Conservation (phyloP, 176 grass and related monocot species). For the Phoenix roebelenii region DNA sequence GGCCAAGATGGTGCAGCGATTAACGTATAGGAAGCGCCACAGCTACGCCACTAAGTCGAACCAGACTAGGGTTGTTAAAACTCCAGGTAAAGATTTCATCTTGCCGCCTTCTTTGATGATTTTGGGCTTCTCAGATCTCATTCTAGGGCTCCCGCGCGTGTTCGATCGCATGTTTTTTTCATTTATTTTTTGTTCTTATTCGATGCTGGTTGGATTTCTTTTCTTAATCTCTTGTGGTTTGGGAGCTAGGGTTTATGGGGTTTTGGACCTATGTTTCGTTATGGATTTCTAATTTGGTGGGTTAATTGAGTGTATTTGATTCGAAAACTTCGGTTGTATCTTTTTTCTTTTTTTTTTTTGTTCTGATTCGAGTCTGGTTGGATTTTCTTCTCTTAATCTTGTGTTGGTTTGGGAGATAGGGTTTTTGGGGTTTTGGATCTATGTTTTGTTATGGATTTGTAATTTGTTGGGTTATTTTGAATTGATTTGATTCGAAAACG, state of each 20-base stretch:
- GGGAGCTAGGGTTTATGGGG: neutral
- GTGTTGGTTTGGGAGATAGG: neutral
- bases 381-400: neutral
- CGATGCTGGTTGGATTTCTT: neutral
- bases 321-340: constrained; percentile 1
- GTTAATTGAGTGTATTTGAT: constrained; percentile 2
- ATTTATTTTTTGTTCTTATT: neutral
- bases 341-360: neutral
- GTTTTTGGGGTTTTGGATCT: neutral
- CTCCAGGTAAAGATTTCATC: constrained; percentile 25
- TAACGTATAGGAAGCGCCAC: constrained; percentile 65
- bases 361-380: neutral
- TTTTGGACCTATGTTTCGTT: too few species aligned
- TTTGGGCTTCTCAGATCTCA: neutral
- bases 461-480: neutral
- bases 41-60: constrained; percentile 77
- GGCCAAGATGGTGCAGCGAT: constrained; percentile 65
- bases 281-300: too few species aligned
- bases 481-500: constrained; percentile 9
- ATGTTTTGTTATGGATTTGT: too few species aligned
- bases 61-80: constrained; percentile 76
- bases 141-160: neutral
- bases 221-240: neutral
- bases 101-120: neutral
- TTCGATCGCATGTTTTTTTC: neutral